phyloP scores from a whole-genome alignment of 2,329 filamentous ascomycete genomes.

The Harringtonia aguacate region DNA sequence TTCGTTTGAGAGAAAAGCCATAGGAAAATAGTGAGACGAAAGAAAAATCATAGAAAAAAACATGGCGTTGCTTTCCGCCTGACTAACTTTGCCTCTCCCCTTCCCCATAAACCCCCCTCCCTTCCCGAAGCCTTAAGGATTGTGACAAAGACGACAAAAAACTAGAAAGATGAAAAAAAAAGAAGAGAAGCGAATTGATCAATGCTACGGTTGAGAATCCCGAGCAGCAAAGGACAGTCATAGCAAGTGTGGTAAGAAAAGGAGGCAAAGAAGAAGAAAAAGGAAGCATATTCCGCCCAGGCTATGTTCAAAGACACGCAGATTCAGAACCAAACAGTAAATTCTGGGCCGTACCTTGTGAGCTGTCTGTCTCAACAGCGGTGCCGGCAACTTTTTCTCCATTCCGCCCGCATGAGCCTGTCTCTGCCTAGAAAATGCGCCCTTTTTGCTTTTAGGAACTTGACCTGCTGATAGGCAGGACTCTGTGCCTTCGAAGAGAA shows the following conservation, averaged over 20 bases:
- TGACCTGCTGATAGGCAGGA: too few relatives aligned
- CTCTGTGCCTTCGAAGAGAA: background rate
- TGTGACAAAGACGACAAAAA: background rate
- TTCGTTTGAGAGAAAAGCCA: background rate
- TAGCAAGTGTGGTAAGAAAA: background rate
- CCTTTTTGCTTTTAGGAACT: too few relatives aligned
- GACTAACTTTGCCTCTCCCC: background rate
- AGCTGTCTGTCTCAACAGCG: background rate
- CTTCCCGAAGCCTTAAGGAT: background rate
- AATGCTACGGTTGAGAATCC: background rate
- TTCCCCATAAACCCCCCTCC: background rate
- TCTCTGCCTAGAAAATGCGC: too few relatives aligned
- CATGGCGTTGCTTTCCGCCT: too few relatives aligned
- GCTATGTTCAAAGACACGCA: background rate
- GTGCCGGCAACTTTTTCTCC: background rate
- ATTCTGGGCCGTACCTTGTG: too few relatives aligned
- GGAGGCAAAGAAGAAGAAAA: background rate
- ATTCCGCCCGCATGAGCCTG: too few relatives aligned
- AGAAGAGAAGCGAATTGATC: background rate
- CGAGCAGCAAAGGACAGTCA: background rate
- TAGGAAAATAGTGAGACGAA: background rate
- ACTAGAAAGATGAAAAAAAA: background rate
- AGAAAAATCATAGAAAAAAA: background rate
- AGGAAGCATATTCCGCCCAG: too few relatives aligned
- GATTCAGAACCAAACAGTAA: too few relatives aligned